Percentiles rank a stretch among this genome's conserved stretches.
Conservation (phyloP, 176 grass and related monocot genomes). For the Oryza brachyantha region DNA sequence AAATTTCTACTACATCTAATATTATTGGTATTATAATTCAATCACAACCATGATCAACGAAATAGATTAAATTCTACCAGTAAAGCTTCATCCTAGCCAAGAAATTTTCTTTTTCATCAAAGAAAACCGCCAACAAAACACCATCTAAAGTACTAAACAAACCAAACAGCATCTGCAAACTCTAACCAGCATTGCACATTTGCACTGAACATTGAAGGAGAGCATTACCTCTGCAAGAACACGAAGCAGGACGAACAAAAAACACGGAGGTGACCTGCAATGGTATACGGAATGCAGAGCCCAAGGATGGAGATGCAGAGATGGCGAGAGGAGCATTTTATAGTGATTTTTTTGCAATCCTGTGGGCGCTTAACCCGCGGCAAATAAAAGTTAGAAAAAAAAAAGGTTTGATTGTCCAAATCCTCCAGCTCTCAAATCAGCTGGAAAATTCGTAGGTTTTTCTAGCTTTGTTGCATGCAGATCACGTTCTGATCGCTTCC, state of each 20-base stretch:
- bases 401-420: background rate
- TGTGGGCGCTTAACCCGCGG: background rate
- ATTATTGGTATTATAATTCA: no score
- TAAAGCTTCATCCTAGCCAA: background rate
- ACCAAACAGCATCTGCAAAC: background rate
- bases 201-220: background rate
- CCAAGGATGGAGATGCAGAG: background rate
- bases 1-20: no score
- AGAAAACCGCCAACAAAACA: background rate
- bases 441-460: background rate
- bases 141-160: background rate
- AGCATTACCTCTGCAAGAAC: constrained; percentile 5
- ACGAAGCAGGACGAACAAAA: background rate
- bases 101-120: background rate
- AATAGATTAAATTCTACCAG: no score
- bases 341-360: background rate
- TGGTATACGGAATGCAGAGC: background rate
- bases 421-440: constrained; percentile 1
- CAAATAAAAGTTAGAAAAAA: background rate
- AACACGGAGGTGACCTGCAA: background rate
- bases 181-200: background rate
- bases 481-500: background rate
- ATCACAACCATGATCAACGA: no score
- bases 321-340: background rate
- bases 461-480: constrained; percentile 18